Percentiles rank a stretch among this genome's conserved stretches.
phyloP scores from a whole-genome alignment of 768 basidiomycete genomes.

The Tulasnella sp. region DNA sequence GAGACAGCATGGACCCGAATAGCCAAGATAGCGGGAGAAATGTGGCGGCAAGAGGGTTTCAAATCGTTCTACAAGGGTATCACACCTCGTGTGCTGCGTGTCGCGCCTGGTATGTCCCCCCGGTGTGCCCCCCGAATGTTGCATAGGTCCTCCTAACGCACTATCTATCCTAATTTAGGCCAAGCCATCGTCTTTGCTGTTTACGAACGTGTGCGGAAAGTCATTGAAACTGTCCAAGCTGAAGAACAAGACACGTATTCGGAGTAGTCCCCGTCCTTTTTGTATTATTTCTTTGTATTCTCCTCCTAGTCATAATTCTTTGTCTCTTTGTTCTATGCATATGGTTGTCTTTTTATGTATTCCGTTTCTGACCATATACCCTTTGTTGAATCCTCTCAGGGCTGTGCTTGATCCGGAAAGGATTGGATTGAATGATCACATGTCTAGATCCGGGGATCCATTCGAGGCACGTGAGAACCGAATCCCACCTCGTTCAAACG shows the following conservation, averaged over 20 bases:
- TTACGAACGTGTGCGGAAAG: slow-evolving; percentile 75
- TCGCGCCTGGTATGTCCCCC: slow-evolving; percentile 66
- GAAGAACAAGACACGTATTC: slow-evolving; percentile 57
- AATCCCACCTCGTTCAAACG: neutral
- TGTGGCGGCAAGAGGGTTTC: slow-evolving; percentile 88
- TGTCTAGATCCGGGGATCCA: neutral
- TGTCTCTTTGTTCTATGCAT: neutral
- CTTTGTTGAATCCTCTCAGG: neutral
- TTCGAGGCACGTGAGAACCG: neutral
- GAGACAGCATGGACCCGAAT: slow-evolving; percentile 75
- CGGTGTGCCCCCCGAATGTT: too few species aligned
- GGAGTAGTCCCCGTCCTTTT: slow-evolving; percentile 37
- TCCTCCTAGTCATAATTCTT: neutral
- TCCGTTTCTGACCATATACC: neutral
- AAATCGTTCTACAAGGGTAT: slow-evolving; percentile 97
- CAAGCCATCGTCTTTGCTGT: slow-evolving; percentile 97
- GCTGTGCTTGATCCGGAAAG: neutral
- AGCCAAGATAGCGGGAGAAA: slow-evolving; percentile 70
- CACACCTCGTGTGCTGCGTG: slow-evolving; percentile 89
- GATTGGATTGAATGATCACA: neutral
- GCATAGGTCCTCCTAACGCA: neutral
- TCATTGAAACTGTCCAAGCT: slow-evolving; percentile 62
- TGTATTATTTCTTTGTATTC: slow-evolving; percentile 7
- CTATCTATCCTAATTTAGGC: neutral
- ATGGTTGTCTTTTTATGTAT: neutral